Percentiles rank a stretch among this genome's conserved stretches.
Evolutionary conservation across 1,284 basidiomycete species (phyloP).

Genomic region (Somion occarium): DNA sequence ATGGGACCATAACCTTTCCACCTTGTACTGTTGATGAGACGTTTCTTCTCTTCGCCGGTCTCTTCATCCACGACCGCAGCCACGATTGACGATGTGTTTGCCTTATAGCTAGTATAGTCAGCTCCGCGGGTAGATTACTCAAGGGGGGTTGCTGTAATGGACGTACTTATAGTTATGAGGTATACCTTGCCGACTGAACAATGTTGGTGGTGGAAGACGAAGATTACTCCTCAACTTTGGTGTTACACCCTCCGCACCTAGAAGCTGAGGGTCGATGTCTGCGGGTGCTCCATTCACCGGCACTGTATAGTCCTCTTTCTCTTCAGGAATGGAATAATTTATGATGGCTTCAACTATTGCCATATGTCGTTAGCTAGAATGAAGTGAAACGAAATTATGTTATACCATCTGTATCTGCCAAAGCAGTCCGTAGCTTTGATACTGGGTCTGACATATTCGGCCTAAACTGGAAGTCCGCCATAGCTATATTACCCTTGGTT

Average conservation of each 20-base stretch:
- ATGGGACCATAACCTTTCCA: slow-evolving; percentile 77
- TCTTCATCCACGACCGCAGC: slow-evolving; percentile 62
- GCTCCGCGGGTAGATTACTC: too few relatives aligned
- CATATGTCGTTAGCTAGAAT: neutral
- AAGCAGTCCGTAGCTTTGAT: slow-evolving; percentile 60
- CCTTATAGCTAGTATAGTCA: slow-evolving; percentile 66
- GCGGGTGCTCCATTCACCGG: slow-evolving; percentile 24
- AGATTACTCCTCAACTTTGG: slow-evolving; percentile 46
- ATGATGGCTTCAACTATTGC: slow-evolving; percentile 67
- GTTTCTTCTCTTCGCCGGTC: slow-evolving; percentile 76
- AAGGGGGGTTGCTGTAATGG: too few relatives aligned
- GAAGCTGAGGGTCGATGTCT: slow-evolving; percentile 32
- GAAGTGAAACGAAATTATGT: neutral
- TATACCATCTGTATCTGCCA: slow-evolving; percentile 79
- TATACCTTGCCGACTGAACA: slow-evolving; percentile 76
- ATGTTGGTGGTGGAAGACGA: slow-evolving; percentile 74
- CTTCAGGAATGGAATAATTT: slow-evolving; percentile 60
- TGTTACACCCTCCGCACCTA: slow-evolving; percentile 10
- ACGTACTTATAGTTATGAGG: slow-evolving; percentile 76
- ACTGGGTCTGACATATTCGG: slow-evolving; percentile 70
- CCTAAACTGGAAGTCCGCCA: slow-evolving; percentile 89
- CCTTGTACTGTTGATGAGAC: slow-evolving; percentile 73
- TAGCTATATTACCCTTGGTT: slow-evolving; percentile 44
- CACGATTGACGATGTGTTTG: slow-evolving; percentile 68
- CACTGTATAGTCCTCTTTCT: slow-evolving; percentile 58